Conservation (phyloP, 2,329 filamentous ascomycete species). For the Monosporascus sp. region DNA sequence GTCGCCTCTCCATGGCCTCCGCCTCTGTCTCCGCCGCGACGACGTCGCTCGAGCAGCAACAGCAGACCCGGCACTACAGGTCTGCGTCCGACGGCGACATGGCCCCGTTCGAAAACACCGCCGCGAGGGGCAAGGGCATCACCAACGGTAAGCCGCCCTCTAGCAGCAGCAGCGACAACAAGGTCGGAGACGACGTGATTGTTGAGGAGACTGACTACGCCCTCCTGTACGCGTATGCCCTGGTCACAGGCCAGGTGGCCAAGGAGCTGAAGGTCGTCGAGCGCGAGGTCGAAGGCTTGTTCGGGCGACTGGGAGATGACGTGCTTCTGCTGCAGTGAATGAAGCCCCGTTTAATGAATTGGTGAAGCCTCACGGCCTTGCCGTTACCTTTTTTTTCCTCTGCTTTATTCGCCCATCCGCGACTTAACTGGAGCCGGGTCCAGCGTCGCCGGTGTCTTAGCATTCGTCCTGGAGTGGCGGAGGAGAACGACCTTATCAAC, state of each 20-base stretch:
- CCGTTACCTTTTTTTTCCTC: too few species aligned
- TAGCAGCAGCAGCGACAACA: not conserved
- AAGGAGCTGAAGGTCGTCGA: conserved; percentile 58
- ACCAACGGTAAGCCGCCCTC: not conserved
- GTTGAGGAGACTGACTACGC: conserved; percentile 80
- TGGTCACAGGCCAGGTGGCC: conserved; percentile 62
- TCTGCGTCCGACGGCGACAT: conserved; percentile 17
- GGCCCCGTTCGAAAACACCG: not conserved
- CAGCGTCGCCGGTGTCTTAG: too few species aligned
- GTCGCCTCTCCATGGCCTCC: not conserved
- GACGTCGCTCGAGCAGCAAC: conserved; percentile 7
- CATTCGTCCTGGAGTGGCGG: too few species aligned
- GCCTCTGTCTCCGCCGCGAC: too few species aligned
- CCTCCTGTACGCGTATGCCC: conserved; percentile 82
- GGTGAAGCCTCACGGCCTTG: too few species aligned
- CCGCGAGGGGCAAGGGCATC: not conserved
- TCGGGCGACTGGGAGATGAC: conserved; percentile 58
- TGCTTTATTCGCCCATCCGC: too few species aligned
- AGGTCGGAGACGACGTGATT: conserved; percentile 17
- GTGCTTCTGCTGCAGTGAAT: conserved; percentile 48
- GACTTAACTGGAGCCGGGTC: too few species aligned
- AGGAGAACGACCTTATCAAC: too few species aligned
- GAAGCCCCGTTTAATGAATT: not conserved
- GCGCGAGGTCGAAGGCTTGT: conserved; percentile 56
- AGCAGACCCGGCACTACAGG: conserved; percentile 13